phyloP scores from a whole-genome alignment of 768 basidiomycete genomes.

The Gyrodon lividus region DNA sequence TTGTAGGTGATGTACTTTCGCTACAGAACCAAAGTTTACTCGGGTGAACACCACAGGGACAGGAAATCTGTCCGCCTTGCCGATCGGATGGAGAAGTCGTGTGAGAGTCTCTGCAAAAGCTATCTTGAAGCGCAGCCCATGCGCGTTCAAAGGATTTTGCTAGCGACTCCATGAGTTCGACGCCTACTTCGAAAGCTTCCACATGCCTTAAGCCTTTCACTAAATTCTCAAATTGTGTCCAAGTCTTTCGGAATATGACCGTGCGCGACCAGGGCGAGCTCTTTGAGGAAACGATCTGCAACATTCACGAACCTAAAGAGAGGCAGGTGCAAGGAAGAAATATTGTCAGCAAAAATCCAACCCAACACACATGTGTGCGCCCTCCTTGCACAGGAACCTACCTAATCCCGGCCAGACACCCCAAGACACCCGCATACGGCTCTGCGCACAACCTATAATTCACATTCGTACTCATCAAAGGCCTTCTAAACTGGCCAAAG shows the following conservation, averaged over 20 bases:
- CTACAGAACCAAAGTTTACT: conserved; percentile 37
- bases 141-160: conserved; percentile 84
- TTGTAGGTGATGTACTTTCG: conserved; percentile 91
- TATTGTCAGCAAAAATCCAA: background rate
- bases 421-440: conserved; percentile 79
- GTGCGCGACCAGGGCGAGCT: conserved; percentile 71
- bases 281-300: conserved; percentile 86
- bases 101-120: conserved; percentile 84
- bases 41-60: no score
- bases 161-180: conserved; percentile 84
- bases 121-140: conserved; percentile 78
- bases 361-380: background rate
- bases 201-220: conserved; percentile 79
- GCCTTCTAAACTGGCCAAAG: conserved; percentile 79
- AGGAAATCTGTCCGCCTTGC: conserved; percentile 54
- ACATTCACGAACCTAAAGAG: conserved; percentile 76
- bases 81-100: conserved; percentile 79
- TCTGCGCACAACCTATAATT: conserved; percentile 84
- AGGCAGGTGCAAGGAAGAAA: background rate
- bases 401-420: conserved; percentile 80
- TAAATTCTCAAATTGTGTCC: conserved; percentile 80
- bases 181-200: conserved; percentile 88
- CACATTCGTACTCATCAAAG: conserved; percentile 59
- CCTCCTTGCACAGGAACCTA: conserved; percentile 36
- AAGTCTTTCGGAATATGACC: conserved; percentile 77